Evolutionary conservation across 495 filamentous ascomycete species (phyloP), one percentile per base, ranked within the genome.

Genomic region (Aspergillus indologenus): DNA sequence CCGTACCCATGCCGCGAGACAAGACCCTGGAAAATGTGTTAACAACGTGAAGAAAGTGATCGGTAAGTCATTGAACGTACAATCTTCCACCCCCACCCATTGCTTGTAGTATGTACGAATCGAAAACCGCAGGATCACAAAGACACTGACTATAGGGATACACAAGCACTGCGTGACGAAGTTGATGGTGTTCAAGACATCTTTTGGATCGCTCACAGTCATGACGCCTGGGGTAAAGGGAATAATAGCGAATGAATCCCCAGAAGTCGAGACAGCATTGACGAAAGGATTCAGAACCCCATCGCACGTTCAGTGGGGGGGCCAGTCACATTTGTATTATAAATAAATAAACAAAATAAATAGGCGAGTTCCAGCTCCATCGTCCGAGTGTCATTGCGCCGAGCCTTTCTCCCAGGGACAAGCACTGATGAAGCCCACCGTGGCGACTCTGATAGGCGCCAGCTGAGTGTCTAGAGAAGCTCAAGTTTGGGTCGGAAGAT

Each of bases 151-250:
- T 45, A 81, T 68, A 1, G 70, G 69, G 45, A 81, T 71, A 60
- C 75, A 80, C n/a, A 81, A 63, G 31, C 64, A 68, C 62, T 81
- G 76, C 12, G 73, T 76, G 40, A 77, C 70, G 0, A 76, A 58
- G 50, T 75, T 78, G 40, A 77, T 48, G 0, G 75, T 78, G 51
- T 71, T 54, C 18, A 76, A 58, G 12, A 65, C 62, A 71, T 77
- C 73, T 20, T 65, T 56, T 6, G 72, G 71, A 26, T 76, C 57
- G 8, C 54, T 59, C 8, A 65, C 42, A 20, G 66, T 55, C 70
- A 73, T 72, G 53, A 49, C 68, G 66, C 45, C 31, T 24, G 24
- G 6, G 5, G 8, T 42, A 63, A 42, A 18, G 12, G 17, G 60
- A 46, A 5, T 34, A 45, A 56, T 21, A 40, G 24, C 15, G 42